Percentiles rank a stretch among this genome's conserved stretches.
These are phyloP conservation scores for Zygosaccharomyces sapae DNA, from an alignment of 1,139 yeast species.

Conservation along the genomic window DNA sequence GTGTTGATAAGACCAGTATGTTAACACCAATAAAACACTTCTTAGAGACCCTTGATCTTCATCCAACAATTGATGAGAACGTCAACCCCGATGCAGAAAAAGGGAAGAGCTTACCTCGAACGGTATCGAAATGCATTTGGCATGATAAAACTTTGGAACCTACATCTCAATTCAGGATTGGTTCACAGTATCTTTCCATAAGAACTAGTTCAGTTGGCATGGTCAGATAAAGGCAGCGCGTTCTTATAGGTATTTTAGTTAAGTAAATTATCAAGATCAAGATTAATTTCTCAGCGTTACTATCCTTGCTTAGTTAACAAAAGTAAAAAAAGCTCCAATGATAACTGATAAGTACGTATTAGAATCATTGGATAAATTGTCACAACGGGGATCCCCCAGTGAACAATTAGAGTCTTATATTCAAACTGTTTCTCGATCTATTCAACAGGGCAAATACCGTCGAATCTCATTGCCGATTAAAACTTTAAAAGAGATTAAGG, in stretches of 20 bases:
- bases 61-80: neutral
- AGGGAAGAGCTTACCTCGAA: neutral
- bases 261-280: neutral
- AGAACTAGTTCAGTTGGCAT: neutral
- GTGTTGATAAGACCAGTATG: neutral
- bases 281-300: neutral
- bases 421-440: neutral
- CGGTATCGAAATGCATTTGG: neutral
- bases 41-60: neutral
- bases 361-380: neutral
- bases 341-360: slow-evolving; percentile 4
- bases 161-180: neutral
- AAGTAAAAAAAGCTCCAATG: neutral
- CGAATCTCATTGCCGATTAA: neutral
- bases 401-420: neutral
- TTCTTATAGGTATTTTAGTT: neutral
- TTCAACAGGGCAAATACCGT: slow-evolving; percentile 3
- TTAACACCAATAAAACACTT: neutral
- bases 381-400: neutral
- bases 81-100: neutral
- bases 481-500: neutral
- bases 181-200: neutral
- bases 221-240: neutral
- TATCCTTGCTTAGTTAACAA: neutral
- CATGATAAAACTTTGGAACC: neutral